Evolutionary conservation across 202 grass and related monocot species (phyloP), one percentile per base, ranked within the genome.

Genomic region (Carex arenaria): DNA sequence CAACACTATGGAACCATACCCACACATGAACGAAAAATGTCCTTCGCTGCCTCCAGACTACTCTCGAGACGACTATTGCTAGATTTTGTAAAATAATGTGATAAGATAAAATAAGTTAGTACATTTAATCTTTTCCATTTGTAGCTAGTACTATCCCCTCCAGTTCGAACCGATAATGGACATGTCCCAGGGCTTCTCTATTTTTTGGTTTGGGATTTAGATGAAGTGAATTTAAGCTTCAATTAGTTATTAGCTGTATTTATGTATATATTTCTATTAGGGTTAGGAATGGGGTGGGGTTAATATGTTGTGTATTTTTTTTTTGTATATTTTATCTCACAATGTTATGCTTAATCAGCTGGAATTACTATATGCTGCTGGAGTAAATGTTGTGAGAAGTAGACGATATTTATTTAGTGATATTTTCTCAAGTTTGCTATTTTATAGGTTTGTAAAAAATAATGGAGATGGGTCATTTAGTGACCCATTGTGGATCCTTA

Each of bases 21-120:
- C 86, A 64, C 86, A 95, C 83, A 98, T 98, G 96, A 98, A 98
- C 7, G 96, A 98, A 61, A 92, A 70, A 66, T 98, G 96, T 60
- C 78, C 91, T 10, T 98, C 96, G 32, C 87, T 98, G 12, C 93
- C 96, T 9, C 96, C 93, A 11, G 75, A 93, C 78, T 98, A 98
- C 71, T 1, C 49, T 12, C 91, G 96, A 59, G 65, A 79, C 1
- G 9, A 82, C 13, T 64, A 80, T 36, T 98, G 96, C 88, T 98
- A 78, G 85, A 82, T 56, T 20, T 82, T 40, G 45, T 51, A 13
- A 32, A 67, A 66, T 38, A 7, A 63, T 4, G 9, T 38, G 53
- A 42, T 22, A 20, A 3, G 11, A 10, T 1, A 76, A 57, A n/a
- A 59, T n/a, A 34, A 52, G 67, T 73, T 53, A 11, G 30, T 36